A percentile compares a stretch with the other conserved stretches of the same genome.
Conservation (phyloP, 768 basidiomycete species). For the Kwoniella botswanensis region DNA sequence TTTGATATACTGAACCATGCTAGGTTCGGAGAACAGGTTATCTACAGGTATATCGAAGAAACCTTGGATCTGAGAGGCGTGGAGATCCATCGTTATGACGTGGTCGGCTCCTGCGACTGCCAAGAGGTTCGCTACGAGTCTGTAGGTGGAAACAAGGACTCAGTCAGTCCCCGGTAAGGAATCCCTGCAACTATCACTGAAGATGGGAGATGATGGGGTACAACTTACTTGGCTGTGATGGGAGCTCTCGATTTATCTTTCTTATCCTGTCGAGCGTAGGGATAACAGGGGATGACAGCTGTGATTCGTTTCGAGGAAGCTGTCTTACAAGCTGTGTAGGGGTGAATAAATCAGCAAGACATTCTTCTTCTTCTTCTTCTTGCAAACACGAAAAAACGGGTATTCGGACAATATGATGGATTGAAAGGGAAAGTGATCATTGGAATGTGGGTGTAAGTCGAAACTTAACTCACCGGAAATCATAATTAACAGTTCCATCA, state of each 20-base stretch:
- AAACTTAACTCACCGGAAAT: constrained; percentile 69
- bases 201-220: background rate
- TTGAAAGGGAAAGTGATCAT: too few species aligned
- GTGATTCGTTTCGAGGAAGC: constrained; percentile 98
- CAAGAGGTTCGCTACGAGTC: constrained; percentile 94
- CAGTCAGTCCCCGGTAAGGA: too few species aligned
- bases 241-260: constrained; percentile 99
- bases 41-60: constrained; percentile 99
- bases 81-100: constrained; percentile 99
- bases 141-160: constrained; percentile 10
- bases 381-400: background rate
- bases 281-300: constrained; percentile 96
- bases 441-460: background rate
- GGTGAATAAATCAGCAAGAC: background rate
- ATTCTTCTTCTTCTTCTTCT: background rate
- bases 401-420: too few species aligned
- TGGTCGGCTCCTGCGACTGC: constrained; percentile 85
- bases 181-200: background rate
- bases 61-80: constrained; percentile 98
- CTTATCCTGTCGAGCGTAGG: constrained; percentile 97
- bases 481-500: constrained; percentile 99
- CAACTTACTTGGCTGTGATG: constrained; percentile 80
- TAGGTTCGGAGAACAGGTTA: constrained; percentile 98
- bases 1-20: constrained; percentile 91
- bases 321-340: constrained; percentile 77